Base-by-base conservation (phyloP, 2,329 filamentous ascomycete genomes). In the Dryadomyces quercivorus region DNA sequence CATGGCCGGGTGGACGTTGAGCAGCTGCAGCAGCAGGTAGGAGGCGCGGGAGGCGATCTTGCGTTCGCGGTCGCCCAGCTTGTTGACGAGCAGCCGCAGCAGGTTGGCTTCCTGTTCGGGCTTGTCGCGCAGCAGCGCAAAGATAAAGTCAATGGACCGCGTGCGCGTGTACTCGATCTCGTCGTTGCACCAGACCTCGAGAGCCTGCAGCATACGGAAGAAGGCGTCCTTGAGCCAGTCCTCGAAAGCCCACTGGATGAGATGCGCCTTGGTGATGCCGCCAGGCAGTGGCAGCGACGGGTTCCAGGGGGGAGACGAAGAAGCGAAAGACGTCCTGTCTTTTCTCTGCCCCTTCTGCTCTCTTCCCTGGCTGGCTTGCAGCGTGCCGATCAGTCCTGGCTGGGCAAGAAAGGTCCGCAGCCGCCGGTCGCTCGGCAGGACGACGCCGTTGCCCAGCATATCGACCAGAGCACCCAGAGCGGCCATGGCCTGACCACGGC, bases 91-190 rank as follows among this genome's bases (percentile, higher is more conserved):
- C 55, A 98, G 74, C 53, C 92, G 84, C 57, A 98, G 74, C 59
- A 98, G 73, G 66, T 98, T 98, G 54, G 92, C 86, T 69, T 98
- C 93, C 66, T 98, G 93, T 69, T 98, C 93, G 0, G 93, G 92
- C 71, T 95, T 98, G 67, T 95, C 91, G 67, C 89, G 93, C 58
- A 98, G 73, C 43, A 98, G 74, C 59, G 92, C 90, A 66, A 85
- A 97, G 42, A 97, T 85, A 63, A 95, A 95, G 60, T 90, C 93
- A 47, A 98, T 78, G 3, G 92, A 87, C 60, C 88, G 84, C 50
- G 85, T 86, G 57, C 94, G 84, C 44, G 94, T 90, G 69, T 92
- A 97, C 65, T 94, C 88, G 53, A 98, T 87, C 71, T 97, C 93
- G 62, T 98, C 93, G 54, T 86, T 88, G 67, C 88, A 95, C 88